Base-by-base conservation (phyloP, 768 basidiomycete genomes). In the Tricholoma terreum region DNA sequence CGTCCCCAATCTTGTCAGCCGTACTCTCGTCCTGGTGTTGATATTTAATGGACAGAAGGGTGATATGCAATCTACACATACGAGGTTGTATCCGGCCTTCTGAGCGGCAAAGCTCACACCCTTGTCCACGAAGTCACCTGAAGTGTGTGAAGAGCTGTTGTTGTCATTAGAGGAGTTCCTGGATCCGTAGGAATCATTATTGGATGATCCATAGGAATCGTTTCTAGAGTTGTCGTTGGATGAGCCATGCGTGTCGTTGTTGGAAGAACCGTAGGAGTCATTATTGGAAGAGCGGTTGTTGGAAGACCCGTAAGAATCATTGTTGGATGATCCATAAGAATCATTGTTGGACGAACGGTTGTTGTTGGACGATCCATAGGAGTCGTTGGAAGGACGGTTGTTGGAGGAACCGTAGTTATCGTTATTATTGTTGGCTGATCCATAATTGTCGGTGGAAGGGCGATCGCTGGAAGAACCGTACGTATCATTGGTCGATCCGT, bases 1-100 rank as follows among this genome's bases (percentile, higher is more conserved):
- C 76, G 3, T 69, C 60, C 9, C 74, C 73, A 43, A 80, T 72
- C 63, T 71, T 73, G 19, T 69, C 30, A 10, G 74, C 74, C 6
- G 77, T 80, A 5, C 51, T 1, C 8, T 74, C 65, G 53, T 75
- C 71, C 77, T 79, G 57, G 4, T 45, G 42, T 31, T 15, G 30
- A 3, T n/a, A 8, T 33, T 19, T 21, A 48, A 12, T 31, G 22
- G 24, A 30, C 15, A 21, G 4, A n/a, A 45, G 7, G 9, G 12
- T 5, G 24, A 35, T 9, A 35, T 24, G 10, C 31, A 14, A 60
- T 49, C 15, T 11, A 40, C 9, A 71, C 79, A 50, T 55, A 83
- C 81, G 14, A 82, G 6, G 58, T 79, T 74, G 61, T 69, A 74
- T 0, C 82, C 82, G 27, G 73, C 74, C 63, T 76, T 73, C 56